Evolutionary conservation across 78 protist genomes (phyloP).

Genomic region (Polysphondylium violaceum): DNA sequence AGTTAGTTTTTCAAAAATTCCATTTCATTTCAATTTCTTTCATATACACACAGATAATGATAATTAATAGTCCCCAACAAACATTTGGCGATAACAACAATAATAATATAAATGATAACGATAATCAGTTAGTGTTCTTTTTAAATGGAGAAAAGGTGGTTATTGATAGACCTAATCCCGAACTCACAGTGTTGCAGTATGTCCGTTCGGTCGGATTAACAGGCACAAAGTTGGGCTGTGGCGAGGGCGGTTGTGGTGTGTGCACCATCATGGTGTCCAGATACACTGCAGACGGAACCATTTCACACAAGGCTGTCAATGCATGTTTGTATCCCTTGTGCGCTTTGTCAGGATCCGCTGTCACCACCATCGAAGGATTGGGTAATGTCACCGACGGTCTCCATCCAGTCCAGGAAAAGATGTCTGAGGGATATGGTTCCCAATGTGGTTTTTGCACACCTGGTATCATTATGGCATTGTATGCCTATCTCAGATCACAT

Average conservation of each 20-base stretch:
- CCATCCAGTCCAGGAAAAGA: conserved; percentile 74
- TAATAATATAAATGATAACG: not conserved
- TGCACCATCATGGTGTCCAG: conserved; percentile 93
- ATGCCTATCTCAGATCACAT: conserved; percentile 45
- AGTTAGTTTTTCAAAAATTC: not conserved
- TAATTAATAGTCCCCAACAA: not conserved
- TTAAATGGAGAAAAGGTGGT: conserved; percentile 53
- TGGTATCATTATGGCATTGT: conserved; percentile 90
- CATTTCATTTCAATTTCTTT: not conserved
- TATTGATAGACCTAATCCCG: conserved; percentile 50
- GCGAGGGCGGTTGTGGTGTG: conserved; percentile 98
- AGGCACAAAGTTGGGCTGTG: conserved; percentile 96
- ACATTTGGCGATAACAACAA: not conserved
- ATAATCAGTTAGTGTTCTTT: conserved; percentile 40
- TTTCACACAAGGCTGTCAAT: conserved; percentile 84
- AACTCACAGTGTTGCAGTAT: conserved; percentile 18
- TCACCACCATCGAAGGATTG: conserved; percentile 95
- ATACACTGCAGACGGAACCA: not conserved
- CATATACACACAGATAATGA: not conserved
- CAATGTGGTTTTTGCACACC: conserved; percentile 98
- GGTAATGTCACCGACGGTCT: conserved; percentile 52
- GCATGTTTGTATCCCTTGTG: conserved; percentile 92
- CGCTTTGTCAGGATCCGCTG: conserved; percentile 81
- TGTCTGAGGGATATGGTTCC: conserved; percentile 85
- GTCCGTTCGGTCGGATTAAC: conserved; percentile 68